Conservation (phyloP, 202 grass and related monocot genomes). For the Zizania palustris region DNA sequence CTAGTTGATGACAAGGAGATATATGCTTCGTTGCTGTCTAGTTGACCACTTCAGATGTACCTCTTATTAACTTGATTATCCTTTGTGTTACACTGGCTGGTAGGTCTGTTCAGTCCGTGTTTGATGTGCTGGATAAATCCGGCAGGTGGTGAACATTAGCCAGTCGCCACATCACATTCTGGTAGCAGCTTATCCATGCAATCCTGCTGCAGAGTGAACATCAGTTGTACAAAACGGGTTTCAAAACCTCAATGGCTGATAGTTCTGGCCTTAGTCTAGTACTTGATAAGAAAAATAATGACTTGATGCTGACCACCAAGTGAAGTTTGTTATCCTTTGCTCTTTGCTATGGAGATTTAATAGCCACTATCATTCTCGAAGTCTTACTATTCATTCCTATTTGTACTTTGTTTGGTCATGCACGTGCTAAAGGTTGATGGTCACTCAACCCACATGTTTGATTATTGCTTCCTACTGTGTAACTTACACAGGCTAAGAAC, state of each 20-base stretch:
- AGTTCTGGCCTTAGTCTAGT: not conserved
- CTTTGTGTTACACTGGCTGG: not conserved
- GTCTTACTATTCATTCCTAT: not conserved
- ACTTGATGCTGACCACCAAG: not conserved
- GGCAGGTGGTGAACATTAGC: too few relatives aligned
- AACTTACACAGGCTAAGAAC: not conserved
- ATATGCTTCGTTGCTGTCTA: not conserved
- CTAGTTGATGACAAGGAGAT: not conserved
- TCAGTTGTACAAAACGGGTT: too few relatives aligned
- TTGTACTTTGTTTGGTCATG: not conserved
- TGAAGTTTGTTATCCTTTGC: constrained; percentile 2
- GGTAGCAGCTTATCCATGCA: too few relatives aligned
- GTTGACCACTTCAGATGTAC: not conserved
- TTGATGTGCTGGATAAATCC: too few relatives aligned
- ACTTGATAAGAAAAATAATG: not conserved
- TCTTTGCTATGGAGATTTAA: not conserved
- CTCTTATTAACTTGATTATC: constrained; percentile 14
- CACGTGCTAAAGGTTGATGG: not conserved
- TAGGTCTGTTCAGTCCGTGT: not conserved
- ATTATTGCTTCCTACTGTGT: not conserved
- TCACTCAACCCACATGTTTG: not conserved
- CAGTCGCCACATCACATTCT: too few relatives aligned
- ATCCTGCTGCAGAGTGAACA: too few relatives aligned
- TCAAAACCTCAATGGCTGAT: too few relatives aligned
- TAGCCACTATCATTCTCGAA: not conserved